Evolutionary conservation across 768 basidiomycete species (phyloP), one percentile per base, ranked within the genome.

Genomic region (Leccinum rimulosum): DNA sequence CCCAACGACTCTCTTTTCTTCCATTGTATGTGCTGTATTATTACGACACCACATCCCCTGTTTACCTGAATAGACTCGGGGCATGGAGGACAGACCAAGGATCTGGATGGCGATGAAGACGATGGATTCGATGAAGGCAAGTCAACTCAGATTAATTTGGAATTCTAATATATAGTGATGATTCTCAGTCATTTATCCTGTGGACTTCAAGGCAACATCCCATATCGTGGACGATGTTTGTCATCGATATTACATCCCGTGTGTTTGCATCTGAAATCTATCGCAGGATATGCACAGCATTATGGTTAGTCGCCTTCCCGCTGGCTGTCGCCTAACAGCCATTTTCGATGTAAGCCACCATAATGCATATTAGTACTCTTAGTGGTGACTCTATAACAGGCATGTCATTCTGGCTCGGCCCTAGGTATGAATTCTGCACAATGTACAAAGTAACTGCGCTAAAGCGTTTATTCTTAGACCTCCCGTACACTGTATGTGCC

Each of bases 1-100:
- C 85, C 91, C 1, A 88, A 94, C 19, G 93, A 96, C 65, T 87
- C 94, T 3, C 77, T 95, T 33, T 94, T 95, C 79, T 91, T 95
- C 80, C 94, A 95, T 64, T 95, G 91, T 89, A 59, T 57, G 83
- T 72, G 1, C 14, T 30, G 19, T 48, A 6, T 3, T 57, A 11
- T 49, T 28, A 49, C 15, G 1, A 35, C 19, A 19, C 45, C 1
- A 1, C 22, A 22, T 4, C 8, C 3, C 15, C 22, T 15, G 49
- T 7, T 0, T 12, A 43, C 40, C 1, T 8, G 30, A 22, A 47
- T 50, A 91, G 91, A 93, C 72, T 96, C 94, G 6, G 95, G 95
- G 14, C 96, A 98, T 63, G 96, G 96, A 38, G 95, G 93, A 14
- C 95, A 95, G 74, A 88, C 89, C 0, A 81, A 89, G 61, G 96